Evolutionary conservation across 1,139 yeast genomes (phyloP), one percentile per base, ranked within the genome.

Genomic region (Sugiyamaella sp.): DNA sequence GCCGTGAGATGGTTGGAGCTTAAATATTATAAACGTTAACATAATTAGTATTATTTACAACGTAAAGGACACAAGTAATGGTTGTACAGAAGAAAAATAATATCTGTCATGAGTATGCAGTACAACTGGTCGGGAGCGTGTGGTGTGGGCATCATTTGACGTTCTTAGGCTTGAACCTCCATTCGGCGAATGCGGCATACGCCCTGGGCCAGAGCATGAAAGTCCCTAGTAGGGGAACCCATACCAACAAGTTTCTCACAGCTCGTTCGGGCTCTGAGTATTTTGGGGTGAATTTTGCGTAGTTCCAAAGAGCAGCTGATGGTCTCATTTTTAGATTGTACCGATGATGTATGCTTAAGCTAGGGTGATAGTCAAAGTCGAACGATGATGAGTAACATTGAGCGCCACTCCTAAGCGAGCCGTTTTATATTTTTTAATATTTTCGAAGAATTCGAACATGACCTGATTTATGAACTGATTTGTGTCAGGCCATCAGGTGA

Each of bases 1-100:
- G 47, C 76, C 32, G 71, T 78, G 40, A 80, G 97, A 71, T 85
- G 85, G 56, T 66, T 88, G 21, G 97, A 90, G 58, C 51, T 62
- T 51, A 62, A 62, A 53, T 57, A 51, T 52, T 35, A 64, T 51
- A 62, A 69, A 44, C 63, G 71, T 42, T 58, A 52, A 50, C 19
- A 1, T 17, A 10, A 32, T 32, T 19, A 39, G 32, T 32, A 32
- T 27, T 14, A 17, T 40, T 27, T 29, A 12, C 8, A 35, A 21
- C 24, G 17, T 27, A 3, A 24, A 5, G n/a, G n/a, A n/a, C n/a
- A 41, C 35, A 29, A 8, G 35, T 29, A 29, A 29, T 29, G 35
- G 14, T 29, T 29, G n/a, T 19, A 46, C n/a, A n/a, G n/a, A 35
- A 27, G 39, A 24, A 16, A 45, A 45, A 25, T 9, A 21, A 3